Conservation (phyloP, 2,329 filamentous ascomycete genomes). For the Talaromyces sp. region DNA sequence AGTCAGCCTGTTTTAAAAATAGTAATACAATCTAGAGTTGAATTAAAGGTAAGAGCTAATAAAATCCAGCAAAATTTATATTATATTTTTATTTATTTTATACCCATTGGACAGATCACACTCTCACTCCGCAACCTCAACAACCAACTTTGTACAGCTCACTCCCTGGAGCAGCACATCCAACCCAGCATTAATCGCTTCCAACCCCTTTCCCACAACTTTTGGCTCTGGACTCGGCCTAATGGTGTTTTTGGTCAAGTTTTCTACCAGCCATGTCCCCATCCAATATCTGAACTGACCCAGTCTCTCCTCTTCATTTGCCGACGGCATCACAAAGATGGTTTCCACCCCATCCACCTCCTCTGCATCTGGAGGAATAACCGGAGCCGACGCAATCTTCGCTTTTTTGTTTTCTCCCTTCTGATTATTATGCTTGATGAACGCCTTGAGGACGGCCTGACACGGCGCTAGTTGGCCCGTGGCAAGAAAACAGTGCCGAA, state of each 20-base stretch:
- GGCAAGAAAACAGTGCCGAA: conserved; percentile 40
- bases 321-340: conserved; percentile 35
- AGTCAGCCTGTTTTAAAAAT: no score
- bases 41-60: no score
- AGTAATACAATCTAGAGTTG: no score
- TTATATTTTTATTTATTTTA: no score
- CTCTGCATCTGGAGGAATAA: conserved; percentile 25
- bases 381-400: conserved; percentile 36
- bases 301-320: conserved; percentile 27
- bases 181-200: conserved; percentile 34
- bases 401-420: conserved; percentile 8
- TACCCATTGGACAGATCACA: neutral
- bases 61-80: no score
- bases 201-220: conserved; percentile 34
- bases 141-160: conserved; percentile 40
- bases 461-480: conserved; percentile 31
- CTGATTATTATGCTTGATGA: conserved; percentile 13
- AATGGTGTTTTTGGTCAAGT: conserved; percentile 26
- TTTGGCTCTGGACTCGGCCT: conserved; percentile 35
- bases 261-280: conserved; percentile 32
- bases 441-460: conserved; percentile 34
- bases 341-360: conserved; percentile 29
- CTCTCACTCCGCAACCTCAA: conserved; percentile 32
- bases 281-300: conserved; percentile 38
- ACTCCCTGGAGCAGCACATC: conserved; percentile 33